Percentiles rank a stretch among this genome's conserved stretches.
phyloP scores from a whole-genome alignment of 805 yeast genomes.

The Metschnikowia similis region DNA sequence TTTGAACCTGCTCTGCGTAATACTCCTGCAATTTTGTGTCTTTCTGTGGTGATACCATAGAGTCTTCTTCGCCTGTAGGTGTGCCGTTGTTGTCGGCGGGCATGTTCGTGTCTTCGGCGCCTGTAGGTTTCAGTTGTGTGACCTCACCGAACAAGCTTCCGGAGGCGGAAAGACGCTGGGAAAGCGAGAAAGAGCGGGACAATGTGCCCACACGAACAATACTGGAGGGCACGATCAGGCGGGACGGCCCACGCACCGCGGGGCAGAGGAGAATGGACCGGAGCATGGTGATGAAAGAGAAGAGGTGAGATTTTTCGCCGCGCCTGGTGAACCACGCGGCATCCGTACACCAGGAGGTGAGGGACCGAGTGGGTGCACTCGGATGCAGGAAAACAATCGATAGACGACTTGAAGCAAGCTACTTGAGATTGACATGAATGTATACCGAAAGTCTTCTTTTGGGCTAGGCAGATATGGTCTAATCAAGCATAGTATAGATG shows the following conservation, averaged over 20 bases:
- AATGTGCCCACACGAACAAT: background rate
- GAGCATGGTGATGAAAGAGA: constrained; percentile 1
- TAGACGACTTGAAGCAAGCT: no score
- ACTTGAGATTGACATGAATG: no score
- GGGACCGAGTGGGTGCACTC: no score
- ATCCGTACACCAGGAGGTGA: no score
- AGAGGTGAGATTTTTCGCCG: constrained; percentile 2
- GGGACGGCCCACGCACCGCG: background rate
- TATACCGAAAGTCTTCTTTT: no score
- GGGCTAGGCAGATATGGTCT: no score
- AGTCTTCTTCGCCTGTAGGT: constrained; percentile 5
- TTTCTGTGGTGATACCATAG: constrained; percentile 24
- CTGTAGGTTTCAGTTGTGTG: constrained; percentile 19
- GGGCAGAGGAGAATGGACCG: constrained; percentile 4
- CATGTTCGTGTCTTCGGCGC: background rate
- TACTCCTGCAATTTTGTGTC: constrained; percentile 45
- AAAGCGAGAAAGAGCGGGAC: background rate
- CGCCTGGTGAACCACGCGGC: background rate
- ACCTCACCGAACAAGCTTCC: constrained; percentile 31
- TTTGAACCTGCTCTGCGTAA: constrained; percentile 40
- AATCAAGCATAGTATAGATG: no score
- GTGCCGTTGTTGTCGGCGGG: constrained; percentile 5
- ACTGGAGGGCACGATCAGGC: background rate
- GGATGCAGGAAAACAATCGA: no score
- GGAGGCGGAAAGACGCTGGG: background rate